phyloP scores from a whole-genome alignment of 2,329 filamentous ascomycete genomes.

The Cladobotryum protrusum region DNA sequence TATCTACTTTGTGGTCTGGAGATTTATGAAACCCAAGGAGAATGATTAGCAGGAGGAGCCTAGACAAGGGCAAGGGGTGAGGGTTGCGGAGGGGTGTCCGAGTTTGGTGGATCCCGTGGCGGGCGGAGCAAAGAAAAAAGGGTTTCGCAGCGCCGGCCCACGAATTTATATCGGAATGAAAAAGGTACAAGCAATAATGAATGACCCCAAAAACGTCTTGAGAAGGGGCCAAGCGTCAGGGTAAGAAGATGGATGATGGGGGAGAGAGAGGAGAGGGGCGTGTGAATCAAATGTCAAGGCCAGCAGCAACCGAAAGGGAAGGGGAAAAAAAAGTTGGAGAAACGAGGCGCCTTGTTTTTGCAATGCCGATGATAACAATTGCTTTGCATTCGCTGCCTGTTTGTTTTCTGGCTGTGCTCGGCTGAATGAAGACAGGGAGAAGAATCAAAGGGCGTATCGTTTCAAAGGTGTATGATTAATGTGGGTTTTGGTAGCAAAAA shows the following conservation, averaged over 20 bases:
- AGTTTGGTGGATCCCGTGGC: slow-evolving; percentile 10
- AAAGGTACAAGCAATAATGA: not conserved
- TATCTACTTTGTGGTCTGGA: too few species aligned
- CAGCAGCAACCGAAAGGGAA: not conserved
- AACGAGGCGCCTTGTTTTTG: not conserved
- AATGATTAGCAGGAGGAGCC: slow-evolving; percentile 5
- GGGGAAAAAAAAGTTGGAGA: not conserved
- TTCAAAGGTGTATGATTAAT: too few species aligned
- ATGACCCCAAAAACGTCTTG: too few species aligned
- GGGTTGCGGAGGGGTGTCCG: slow-evolving; percentile 2
- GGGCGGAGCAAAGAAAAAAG: slow-evolving; percentile 12
- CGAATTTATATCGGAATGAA: slow-evolving; percentile 32
- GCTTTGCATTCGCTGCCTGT: too few species aligned
- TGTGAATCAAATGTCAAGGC: not conserved
- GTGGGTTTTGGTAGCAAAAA: too few species aligned
- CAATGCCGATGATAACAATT: too few species aligned
- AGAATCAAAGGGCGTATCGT: too few species aligned
- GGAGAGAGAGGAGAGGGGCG: slow-evolving; percentile 9
- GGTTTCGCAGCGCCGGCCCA: slow-evolving; percentile 16
- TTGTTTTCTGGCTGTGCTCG: too few species aligned
- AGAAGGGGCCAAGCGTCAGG: slow-evolving; percentile 14
- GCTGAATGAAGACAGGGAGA: too few species aligned
- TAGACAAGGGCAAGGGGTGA: not conserved
- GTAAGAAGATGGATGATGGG: slow-evolving; percentile 13
- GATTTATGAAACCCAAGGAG: too few species aligned